phyloP scores from a whole-genome alignment of 176 grass and related monocot genomes.

The Eragrostis nindensis region DNA sequence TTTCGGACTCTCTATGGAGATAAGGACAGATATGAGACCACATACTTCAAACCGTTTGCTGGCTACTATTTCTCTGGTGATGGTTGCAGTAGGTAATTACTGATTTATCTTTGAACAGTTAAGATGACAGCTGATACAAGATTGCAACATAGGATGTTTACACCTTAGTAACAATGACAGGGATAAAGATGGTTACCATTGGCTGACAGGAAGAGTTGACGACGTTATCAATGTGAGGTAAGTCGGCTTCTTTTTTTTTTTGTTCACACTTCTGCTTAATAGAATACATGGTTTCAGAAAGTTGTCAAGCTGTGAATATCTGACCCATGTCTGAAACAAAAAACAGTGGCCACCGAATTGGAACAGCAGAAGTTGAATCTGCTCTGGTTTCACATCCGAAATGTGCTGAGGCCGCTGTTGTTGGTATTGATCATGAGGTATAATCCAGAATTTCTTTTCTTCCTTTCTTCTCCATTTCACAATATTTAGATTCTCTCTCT shows the following conservation, averaged over 20 bases:
- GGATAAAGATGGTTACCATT: slow-evolving; percentile 94
- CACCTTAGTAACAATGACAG: slow-evolving; percentile 42
- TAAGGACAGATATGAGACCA: slow-evolving; percentile 97
- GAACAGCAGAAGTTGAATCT: slow-evolving; percentile 96
- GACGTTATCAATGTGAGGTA: slow-evolving; percentile 99
- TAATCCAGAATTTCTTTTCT: background rate
- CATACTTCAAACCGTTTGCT: slow-evolving; percentile 96
- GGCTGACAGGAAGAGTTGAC: slow-evolving; percentile 97
- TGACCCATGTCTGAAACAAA: slow-evolving; percentile 30
- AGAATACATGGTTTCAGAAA: slow-evolving; percentile 1
- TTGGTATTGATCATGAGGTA: slow-evolving; percentile 98
- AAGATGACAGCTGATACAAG: slow-evolving; percentile 5
- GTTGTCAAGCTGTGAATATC: slow-evolving; percentile 13
- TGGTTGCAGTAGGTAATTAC: slow-evolving; percentile 84
- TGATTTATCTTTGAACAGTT: background rate
- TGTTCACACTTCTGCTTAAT: background rate
- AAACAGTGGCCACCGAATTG: slow-evolving; percentile 88
- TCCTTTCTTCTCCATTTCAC: background rate
- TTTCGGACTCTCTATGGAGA: slow-evolving; percentile 93
- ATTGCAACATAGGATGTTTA: slow-evolving; percentile 21
- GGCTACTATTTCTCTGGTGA: slow-evolving; percentile 99
- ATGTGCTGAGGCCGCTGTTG: slow-evolving; percentile 91
- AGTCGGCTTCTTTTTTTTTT: background rate
- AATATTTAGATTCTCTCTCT: background rate
- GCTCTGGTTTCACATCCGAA: slow-evolving; percentile 94